phyloP scores from a whole-genome alignment of 2,329 filamentous ascomycete species.

The Teratosphaeria viscida region DNA sequence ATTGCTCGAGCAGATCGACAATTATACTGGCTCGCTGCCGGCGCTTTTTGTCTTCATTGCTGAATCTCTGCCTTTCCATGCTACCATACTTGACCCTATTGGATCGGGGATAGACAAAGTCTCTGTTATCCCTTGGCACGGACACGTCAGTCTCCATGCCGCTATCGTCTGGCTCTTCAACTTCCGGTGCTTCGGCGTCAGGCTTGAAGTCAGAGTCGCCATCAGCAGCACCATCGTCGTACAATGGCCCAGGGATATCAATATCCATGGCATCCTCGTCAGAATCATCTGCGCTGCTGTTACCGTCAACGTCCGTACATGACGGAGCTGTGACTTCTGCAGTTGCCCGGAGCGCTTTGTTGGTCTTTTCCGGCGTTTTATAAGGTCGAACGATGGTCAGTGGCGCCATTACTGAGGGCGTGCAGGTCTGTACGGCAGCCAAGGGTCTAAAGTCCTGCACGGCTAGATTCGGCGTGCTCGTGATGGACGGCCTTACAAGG shows the following conservation, averaged over 20 bases:
- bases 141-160: not conserved
- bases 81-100: not conserved
- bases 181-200: not conserved
- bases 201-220: not conserved
- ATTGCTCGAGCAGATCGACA: conserved; percentile 33
- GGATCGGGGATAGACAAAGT: not conserved
- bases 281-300: not conserved
- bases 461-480: not conserved
- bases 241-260: not conserved
- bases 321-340: not conserved
- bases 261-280: not conserved
- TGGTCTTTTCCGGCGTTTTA: not conserved
- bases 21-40: conserved; percentile 1
- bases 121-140: not conserved
- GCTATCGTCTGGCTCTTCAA: not conserved
- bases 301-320: not conserved
- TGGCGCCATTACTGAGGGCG: not conserved
- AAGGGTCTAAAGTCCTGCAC: not conserved
- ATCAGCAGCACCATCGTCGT: not conserved
- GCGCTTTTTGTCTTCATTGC: not conserved
- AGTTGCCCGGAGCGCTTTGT: not conserved
- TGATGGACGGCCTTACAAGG: not conserved
- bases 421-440: not conserved
- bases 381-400: not conserved
- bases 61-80: not conserved